Percentiles rank a stretch among this genome's conserved stretches.
Evolutionary conservation across 2,329 filamentous ascomycete genomes (phyloP).

Genomic region (Tolypocladium cylindrosporum): DNA sequence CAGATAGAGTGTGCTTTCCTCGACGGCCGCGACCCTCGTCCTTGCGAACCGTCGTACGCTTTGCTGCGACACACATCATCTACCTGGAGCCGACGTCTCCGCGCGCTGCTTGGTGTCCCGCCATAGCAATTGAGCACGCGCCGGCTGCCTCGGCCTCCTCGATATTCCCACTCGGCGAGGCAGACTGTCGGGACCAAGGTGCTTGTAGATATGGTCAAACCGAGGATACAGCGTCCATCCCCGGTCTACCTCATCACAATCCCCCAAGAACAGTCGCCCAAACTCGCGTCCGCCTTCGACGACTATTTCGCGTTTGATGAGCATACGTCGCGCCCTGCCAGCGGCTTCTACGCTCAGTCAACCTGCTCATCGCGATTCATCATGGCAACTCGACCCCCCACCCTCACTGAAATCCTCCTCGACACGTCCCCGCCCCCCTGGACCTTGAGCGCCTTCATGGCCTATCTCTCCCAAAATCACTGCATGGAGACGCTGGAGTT

Average conservation of each 20-base stretch:
- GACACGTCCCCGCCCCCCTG: conserved; percentile 82
- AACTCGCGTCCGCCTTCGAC: conserved; percentile 33
- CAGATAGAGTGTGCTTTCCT: not conserved
- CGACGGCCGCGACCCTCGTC: not conserved
- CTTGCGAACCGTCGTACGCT: not conserved
- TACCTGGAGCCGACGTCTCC: conserved; percentile 1
- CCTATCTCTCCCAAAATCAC: conserved; percentile 92
- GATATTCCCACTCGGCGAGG: not conserved
- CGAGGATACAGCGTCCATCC: conserved; percentile 33
- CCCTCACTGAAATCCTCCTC: conserved; percentile 76
- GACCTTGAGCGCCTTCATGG: conserved; percentile 88
- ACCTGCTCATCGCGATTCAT: conserved; percentile 22
- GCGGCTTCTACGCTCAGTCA: conserved; percentile 35
- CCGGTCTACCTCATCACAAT: conserved; percentile 31
- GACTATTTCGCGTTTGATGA: conserved; percentile 31
- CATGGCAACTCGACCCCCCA: conserved; percentile 40
- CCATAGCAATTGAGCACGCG: not conserved
- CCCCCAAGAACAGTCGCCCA: conserved; percentile 32
- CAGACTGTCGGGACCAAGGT: not conserved
- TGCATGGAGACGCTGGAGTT: conserved; percentile 96
- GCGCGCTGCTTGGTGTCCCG: not conserved
- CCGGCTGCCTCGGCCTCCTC: not conserved
- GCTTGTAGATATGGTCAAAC: conserved; percentile 31
- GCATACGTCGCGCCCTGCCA: conserved; percentile 36
- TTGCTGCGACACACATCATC: not conserved